Evolutionary conservation across 257 asterid genomes (phyloP), one percentile per base, ranked within the genome.

Genomic region (Anisodus tanguticus): DNA sequence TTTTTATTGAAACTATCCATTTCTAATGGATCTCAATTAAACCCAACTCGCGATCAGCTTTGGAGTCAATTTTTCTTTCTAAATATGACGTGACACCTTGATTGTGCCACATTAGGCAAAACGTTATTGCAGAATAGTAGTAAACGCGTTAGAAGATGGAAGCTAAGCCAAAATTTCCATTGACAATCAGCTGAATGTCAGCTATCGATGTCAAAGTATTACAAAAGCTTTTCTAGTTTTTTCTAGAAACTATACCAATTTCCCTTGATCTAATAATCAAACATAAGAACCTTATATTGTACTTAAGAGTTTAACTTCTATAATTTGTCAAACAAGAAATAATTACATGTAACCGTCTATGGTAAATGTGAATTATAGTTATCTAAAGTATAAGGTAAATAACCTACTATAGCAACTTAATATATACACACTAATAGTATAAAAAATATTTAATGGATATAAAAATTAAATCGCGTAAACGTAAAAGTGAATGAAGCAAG

Each of bases 91-190:
- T n/a, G 79, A n/a, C 80, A 71, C 35, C 79, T 71, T 45, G 79
- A 71, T 71, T 43, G 53, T 71, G 35, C 53, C 57, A 71, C 39
- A 71, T n/a, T 9, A 71, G 80, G 80, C 80, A 71, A 71, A 71
- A 45, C 39, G 37, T 43, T 71, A 45, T 9, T 8, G 26, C 17
- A 41, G 55, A 69, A 69, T 69, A 69, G 78, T 69, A 41, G 8
- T 69, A 71, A 71, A 45, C 80, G 80, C 57, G 80, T 71, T 71
- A 71, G 58, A 71, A 71, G 37, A 45, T 45, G 39, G 26, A 71
- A 71, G 1, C 22, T 45, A 70, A 41, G 54, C 55, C 54, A 41
- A 70, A 41, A 41, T 16, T 68, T 68, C 55, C 15, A 16, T 16
- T 17, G 55, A 2, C 8, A 17, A 41, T 62, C 4, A 63, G 31